Conservation (phyloP, 2,329 filamentous ascomycete species). For the Cryphonectria japonica region DNA sequence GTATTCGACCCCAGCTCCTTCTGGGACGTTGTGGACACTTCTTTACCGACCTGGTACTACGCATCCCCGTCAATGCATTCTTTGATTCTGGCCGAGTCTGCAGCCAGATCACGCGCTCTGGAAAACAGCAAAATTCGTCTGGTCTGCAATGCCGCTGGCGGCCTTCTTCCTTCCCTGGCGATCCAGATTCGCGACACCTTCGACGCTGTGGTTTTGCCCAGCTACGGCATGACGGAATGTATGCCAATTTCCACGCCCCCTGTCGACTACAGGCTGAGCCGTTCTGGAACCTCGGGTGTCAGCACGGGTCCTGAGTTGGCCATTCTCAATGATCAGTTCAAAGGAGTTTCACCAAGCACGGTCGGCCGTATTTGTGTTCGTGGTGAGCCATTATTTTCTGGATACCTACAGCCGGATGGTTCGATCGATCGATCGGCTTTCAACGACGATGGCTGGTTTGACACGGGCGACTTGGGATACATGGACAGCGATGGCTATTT, state of each 20-base stretch:
- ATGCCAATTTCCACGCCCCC: conserved; percentile 83
- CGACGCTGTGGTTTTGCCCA: conserved; percentile 81
- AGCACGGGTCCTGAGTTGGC: conserved; percentile 82
- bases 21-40: conserved; percentile 74
- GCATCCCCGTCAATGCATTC: conserved; percentile 93
- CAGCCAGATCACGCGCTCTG: conserved; percentile 60
- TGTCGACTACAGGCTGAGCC: conserved; percentile 62
- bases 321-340: conserved; percentile 73
- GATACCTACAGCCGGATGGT: conserved; percentile 78
- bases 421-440: conserved; percentile 76
- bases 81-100: conserved; percentile 76
- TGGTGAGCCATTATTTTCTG: conserved; percentile 81
- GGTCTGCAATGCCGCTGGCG: conserved; percentile 85
- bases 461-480: conserved; percentile 85
- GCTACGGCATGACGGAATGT: conserved; percentile 92
- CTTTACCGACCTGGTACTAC: conserved; percentile 88
- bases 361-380: conserved; percentile 84
- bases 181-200: conserved; percentile 77
- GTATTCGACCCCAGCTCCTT: conserved; percentile 84
- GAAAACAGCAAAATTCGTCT: conserved; percentile 71
- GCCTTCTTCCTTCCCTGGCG: conserved; percentile 80
- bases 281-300: conserved; percentile 77
- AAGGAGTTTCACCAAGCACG: conserved; percentile 67
- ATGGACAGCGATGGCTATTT: conserved; percentile 80
- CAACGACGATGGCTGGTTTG: conserved; percentile 78